These are phyloP conservation scores for Nymphaea colorata DNA, from an alignment of 164 flowering plant species.

Conservation along the genomic window DNA sequence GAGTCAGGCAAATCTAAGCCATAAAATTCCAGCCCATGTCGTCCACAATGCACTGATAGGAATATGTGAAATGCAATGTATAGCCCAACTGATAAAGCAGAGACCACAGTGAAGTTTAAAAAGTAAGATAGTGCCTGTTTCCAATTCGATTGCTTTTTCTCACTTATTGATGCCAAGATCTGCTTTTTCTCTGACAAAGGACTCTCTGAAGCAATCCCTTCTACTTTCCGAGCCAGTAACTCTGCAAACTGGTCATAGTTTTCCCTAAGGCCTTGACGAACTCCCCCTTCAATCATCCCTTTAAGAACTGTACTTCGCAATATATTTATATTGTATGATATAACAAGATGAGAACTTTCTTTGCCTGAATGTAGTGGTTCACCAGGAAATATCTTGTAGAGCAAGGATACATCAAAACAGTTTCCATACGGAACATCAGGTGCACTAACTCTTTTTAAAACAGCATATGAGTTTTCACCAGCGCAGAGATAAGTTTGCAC, in stretches of 20 bases:
- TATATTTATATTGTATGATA: conserved; percentile 64
- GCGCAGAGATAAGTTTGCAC: conserved; percentile 62
- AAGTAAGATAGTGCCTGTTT: conserved; percentile 41
- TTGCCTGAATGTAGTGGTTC: conserved; percentile 41
- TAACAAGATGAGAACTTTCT: conserved; percentile 42
- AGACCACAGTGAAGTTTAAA: conserved; percentile 49
- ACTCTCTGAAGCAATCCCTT: conserved; percentile 20
- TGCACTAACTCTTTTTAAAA: conserved; percentile 39
- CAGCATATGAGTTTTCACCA: conserved; percentile 40
- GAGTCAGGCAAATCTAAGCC: conserved; percentile 82
- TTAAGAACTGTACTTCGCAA: conserved; percentile 60
- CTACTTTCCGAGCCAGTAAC: conserved; percentile 38
- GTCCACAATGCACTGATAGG: conserved; percentile 23
- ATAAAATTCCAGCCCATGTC: conserved; percentile 47
- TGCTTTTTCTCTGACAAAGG: conserved; percentile 36
- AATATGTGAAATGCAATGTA: conserved; percentile 57
- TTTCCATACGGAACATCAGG: conserved; percentile 83
- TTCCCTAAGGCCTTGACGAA: conserved; percentile 56
- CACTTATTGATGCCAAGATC: conserved; percentile 32
- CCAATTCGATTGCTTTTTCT: conserved; percentile 50
- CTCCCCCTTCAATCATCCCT: conserved; percentile 76
- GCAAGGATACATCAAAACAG: conserved; percentile 51
- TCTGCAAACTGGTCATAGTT: conserved; percentile 50
- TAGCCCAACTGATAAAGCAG: conserved; percentile 33
- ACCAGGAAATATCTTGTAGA: conserved; percentile 56